Conservation (phyloP, 208 protist species). For the Crithidia expoeki region DNA sequence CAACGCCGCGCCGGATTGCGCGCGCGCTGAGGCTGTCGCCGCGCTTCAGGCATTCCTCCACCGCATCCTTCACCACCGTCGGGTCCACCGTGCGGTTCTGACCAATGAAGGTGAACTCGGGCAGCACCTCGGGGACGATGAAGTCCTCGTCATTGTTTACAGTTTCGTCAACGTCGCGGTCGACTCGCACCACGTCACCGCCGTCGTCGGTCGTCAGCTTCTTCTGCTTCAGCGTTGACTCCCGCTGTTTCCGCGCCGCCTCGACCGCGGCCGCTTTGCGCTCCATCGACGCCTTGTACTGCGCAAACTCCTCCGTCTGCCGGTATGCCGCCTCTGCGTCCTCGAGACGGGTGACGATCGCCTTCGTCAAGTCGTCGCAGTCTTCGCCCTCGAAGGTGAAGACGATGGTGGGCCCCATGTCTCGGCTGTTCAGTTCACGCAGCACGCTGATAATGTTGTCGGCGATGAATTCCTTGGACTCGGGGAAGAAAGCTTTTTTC, state of each 20-base stretch:
- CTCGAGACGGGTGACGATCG: constrained; percentile 80
- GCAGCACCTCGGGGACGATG: constrained; percentile 81
- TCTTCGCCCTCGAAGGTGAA: constrained; percentile 91
- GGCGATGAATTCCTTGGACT: constrained; percentile 83
- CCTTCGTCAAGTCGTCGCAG: constrained; percentile 88
- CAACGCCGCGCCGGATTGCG: constrained; percentile 88
- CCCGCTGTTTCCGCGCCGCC: constrained; percentile 59
- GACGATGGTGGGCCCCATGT: constrained; percentile 91
- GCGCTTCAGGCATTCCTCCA: constrained; percentile 73
- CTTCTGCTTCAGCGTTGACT: constrained; percentile 84
- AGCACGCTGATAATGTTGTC: constrained; percentile 89
- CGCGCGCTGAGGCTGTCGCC: constrained; percentile 72
- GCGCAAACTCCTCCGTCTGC: constrained; percentile 86
- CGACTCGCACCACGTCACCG: constrained; percentile 61
- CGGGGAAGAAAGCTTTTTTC: constrained; percentile 53
- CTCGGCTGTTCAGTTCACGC: constrained; percentile 79
- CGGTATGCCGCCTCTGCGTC: constrained; percentile 78
- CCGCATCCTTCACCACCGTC: constrained; percentile 40
- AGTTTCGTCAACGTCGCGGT: constrained; percentile 50
- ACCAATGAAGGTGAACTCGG: constrained; percentile 88
- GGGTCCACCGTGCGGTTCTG: constrained; percentile 57
- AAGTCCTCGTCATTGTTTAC: constrained; percentile 64
- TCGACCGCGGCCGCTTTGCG: constrained; percentile 67
- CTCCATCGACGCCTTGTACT: constrained; percentile 70
- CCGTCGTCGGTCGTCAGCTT: constrained; percentile 72